phyloP scores from a whole-genome alignment of 805 yeast genomes.

The Tetrapisispora fleetii region DNA sequence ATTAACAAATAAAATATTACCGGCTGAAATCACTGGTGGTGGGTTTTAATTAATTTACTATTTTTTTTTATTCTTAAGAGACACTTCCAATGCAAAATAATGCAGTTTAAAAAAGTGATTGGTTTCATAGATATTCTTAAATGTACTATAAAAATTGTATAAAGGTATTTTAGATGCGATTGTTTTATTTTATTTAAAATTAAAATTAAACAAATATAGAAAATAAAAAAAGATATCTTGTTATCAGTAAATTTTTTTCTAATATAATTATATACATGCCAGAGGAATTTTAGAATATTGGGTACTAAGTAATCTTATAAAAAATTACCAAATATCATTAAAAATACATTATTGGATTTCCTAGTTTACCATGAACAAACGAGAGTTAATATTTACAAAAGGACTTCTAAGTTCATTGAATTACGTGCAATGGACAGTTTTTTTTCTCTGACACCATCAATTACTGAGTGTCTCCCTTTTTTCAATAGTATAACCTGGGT shows the following conservation, averaged over 20 bases:
- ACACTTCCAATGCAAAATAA: not conserved
- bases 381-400: not conserved
- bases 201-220: not conserved
- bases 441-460: not conserved
- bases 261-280: constrained; percentile 2
- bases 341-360: not conserved
- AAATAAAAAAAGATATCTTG: not conserved
- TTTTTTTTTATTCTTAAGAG: not conserved
- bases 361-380: not conserved
- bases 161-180: not conserved
- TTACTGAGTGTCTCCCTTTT: constrained; percentile 15
- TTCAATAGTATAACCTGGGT: constrained; percentile 54
- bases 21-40: constrained; percentile 10
- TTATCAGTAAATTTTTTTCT: not conserved
- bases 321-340: no score
- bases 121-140: not conserved
- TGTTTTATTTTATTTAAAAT: no score
- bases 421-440: not conserved
- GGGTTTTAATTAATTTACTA: not conserved
- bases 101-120: not conserved
- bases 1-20: constrained; percentile 8
- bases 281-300: constrained; percentile 1
- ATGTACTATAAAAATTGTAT: not conserved
- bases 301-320: no score
- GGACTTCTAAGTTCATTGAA: not conserved